Evolutionary conservation across 305 asterid species (phyloP), one percentile per base, ranked within the genome.

Genomic region (Euphrasia arctica): DNA sequence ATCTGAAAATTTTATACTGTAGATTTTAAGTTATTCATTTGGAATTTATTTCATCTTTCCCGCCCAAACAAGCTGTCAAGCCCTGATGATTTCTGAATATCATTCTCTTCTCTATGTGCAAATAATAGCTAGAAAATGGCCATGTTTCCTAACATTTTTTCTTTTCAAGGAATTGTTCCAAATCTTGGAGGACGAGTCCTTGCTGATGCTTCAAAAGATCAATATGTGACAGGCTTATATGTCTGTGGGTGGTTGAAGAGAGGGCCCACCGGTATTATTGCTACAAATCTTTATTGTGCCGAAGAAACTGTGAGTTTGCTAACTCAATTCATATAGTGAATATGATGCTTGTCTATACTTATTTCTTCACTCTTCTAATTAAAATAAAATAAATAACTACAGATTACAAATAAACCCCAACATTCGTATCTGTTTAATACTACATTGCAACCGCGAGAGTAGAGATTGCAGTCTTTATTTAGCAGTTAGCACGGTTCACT

Each of bases 181-280:
- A 91, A 91, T 76, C 32, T 75, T 67, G 82, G 72, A 58, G 98
- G 98, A 18, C 90, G 92, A 42, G 95, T 85, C 63, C 59, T 85
- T 18, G 68, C 77, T 56, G 71, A 70, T 64, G 64, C 78, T 65
- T 71, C 77, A 64, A 78, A 68, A 55, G 77, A 69, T 68, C 43
- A 18, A 68, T 69, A 72, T 22, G 85, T 82, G 80, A 71, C 64
- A 50, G 98, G 96, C 42, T 64, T 89, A 68, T 91, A 89, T 39
- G 98, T 87, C 22, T 83, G 92, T 66, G 98, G 98, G 60, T 92
- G 97, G 98, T 78, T 92, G 85, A 89, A 92, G 76, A 87, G 97
- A 81, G 96, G 96, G 43, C 97, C 95, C 62, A 84, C 91, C 31
- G 95, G 94, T 78, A 92, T 84, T 58, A 82, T 93, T 41, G 97